A percentile compares a stretch with the other conserved stretches of the same genome.
These are phyloP conservation scores for Solanum paucissectum DNA, from an alignment of 257 asterid genomes.

Conservation along the genomic window DNA sequence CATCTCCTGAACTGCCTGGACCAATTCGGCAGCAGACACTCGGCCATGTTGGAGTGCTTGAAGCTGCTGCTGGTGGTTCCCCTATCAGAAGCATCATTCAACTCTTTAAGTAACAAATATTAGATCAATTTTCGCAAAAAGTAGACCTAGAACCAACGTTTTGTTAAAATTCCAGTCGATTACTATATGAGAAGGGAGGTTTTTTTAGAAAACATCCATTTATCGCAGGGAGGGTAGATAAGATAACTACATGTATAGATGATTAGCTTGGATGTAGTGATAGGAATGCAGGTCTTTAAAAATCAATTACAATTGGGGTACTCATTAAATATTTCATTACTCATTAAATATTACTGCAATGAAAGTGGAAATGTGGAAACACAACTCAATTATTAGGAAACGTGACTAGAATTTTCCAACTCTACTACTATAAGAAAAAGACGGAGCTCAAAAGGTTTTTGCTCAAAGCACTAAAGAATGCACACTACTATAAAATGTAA, in stretches of 20 bases:
- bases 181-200: not conserved
- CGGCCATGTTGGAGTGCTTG: slow-evolving; percentile 71
- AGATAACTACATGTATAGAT: not conserved
- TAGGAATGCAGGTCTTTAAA: not conserved
- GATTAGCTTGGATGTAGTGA: not conserved
- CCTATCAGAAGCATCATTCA: slow-evolving; percentile 2
- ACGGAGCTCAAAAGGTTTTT: not conserved
- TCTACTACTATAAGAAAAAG: not conserved
- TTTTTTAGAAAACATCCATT: not conserved
- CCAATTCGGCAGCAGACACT: slow-evolving; percentile 84
- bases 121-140: not conserved
- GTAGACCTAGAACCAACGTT: not conserved
- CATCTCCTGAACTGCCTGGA: slow-evolving; percentile 95
- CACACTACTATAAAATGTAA: not conserved
- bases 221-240: not conserved
- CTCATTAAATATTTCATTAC: not conserved
- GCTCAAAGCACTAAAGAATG: not conserved
- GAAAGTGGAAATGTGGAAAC: not conserved
- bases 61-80: slow-evolving; percentile 38
- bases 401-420: not conserved
- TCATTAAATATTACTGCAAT: not conserved
- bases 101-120: not conserved
- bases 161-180: not conserved
- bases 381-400: not conserved
- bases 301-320: not conserved